phyloP scores from a whole-genome alignment of 2,329 filamentous ascomycete genomes.

The Paracoccidioides brasiliensis region DNA sequence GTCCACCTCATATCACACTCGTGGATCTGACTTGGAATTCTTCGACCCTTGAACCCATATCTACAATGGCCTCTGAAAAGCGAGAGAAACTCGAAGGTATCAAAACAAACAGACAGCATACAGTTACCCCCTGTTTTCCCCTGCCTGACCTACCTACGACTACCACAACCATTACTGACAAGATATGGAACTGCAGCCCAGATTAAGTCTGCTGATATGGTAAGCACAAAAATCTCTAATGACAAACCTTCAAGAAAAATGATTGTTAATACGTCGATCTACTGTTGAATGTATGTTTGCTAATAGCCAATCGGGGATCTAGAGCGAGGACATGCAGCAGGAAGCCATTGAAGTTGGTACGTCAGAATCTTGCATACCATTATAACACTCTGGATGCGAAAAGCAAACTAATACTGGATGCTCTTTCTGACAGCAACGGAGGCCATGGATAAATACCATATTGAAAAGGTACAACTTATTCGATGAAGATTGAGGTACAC shows the following conservation, averaged over 20 bases:
- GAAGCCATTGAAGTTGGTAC: conserved; percentile 91
- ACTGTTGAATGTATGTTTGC: conserved; percentile 11
- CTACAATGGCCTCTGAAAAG: conserved; percentile 37
- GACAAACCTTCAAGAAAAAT: conserved; percentile 20
- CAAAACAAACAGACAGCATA: not conserved
- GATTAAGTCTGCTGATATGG: conserved; percentile 98
- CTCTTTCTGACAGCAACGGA: conserved; percentile 44
- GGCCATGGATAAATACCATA: conserved; percentile 58
- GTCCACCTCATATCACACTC: not conserved
- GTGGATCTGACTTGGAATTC: not conserved
- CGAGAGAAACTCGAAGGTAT: conserved; percentile 67
- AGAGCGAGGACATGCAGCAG: conserved; percentile 96
- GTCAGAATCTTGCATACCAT: conserved; percentile 21
- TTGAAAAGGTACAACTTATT: conserved; percentile 51
- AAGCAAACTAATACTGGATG: conserved; percentile 14
- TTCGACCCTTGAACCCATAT: not conserved
- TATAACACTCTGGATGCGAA: not conserved
- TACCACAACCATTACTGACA: not conserved
- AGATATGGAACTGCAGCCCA: conserved; percentile 50
- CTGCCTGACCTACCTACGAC: not conserved
- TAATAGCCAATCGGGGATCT: conserved; percentile 15
- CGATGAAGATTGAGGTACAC: conserved; percentile 1
- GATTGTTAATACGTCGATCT: not conserved
- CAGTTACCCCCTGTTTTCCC: not conserved
- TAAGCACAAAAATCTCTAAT: conserved; percentile 26